phyloP scores from a whole-genome alignment of 192 early-diverging fungal genomes.

The Umbelopsis isabellina region DNA sequence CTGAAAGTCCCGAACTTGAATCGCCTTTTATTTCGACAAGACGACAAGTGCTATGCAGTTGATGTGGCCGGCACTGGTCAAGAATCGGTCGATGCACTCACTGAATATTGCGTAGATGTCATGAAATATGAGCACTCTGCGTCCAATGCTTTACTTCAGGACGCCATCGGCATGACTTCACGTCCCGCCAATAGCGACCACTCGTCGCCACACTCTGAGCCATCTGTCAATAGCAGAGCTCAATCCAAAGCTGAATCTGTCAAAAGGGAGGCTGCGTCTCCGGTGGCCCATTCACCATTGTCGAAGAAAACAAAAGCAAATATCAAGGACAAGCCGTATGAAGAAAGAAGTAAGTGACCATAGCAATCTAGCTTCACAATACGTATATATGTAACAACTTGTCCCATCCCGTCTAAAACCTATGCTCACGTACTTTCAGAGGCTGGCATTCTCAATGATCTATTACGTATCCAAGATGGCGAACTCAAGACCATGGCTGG shows the following conservation, averaged over 20 bases:
- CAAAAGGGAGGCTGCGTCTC: background rate
- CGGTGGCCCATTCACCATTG: background rate
- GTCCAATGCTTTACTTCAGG: background rate
- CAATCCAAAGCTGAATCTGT: background rate
- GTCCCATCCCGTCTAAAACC: background rate
- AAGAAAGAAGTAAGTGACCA: slow-evolving; percentile 29
- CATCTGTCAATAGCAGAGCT: slow-evolving; percentile 10
- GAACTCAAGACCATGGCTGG: slow-evolving; percentile 34
- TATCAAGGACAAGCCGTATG: slow-evolving; percentile 34
- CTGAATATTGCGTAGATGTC: background rate
- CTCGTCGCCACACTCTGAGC: background rate
- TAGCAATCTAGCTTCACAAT: background rate
- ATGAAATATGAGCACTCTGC: background rate
- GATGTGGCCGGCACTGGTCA: slow-evolving; percentile 36
- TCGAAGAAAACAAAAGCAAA: slow-evolving; percentile 27
- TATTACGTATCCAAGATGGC: slow-evolving; percentile 28
- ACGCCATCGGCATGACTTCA: background rate
- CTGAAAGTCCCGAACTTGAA: slow-evolving; percentile 40
- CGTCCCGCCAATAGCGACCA: background rate
- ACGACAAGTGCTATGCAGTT: slow-evolving; percentile 38
- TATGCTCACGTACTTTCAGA: slow-evolving; percentile 9
- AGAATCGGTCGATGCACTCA: slow-evolving; percentile 16
- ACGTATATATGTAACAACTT: background rate
- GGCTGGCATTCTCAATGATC: slow-evolving; percentile 33
- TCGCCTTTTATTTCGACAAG: slow-evolving; percentile 41